Conservation (phyloP, 2,329 filamentous ascomycete genomes). For the Colletotrichum costaricense region DNA sequence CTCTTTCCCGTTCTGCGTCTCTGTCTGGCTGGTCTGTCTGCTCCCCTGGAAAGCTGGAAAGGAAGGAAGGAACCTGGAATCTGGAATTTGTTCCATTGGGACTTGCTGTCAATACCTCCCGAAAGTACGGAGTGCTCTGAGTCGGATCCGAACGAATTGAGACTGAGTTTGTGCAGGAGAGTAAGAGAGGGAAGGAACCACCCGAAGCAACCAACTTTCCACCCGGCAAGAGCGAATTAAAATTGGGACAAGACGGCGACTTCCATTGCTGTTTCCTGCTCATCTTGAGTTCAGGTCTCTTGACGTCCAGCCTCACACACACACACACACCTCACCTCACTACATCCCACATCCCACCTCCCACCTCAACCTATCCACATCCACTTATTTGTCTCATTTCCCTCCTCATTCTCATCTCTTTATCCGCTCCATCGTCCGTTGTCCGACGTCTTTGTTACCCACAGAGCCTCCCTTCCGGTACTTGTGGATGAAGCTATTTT, state of each 20-base stretch:
- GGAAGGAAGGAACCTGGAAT: neutral
- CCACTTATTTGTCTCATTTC: conserved; percentile 11
- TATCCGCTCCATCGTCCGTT: neutral
- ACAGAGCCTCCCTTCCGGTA: conserved; percentile 9
- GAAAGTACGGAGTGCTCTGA: neutral
- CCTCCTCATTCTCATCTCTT: conserved; percentile 18
- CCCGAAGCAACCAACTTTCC: neutral
- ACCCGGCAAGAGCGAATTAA: conserved; percentile 9
- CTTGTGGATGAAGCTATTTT: conserved; percentile 12
- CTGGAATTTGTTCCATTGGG: neutral
- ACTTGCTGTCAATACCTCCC: neutral
- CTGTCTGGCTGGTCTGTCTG: neutral
- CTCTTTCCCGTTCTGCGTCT: conserved; percentile 5
- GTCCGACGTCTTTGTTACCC: neutral
- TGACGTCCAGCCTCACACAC: conserved; percentile 4
- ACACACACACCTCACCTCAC: neutral
- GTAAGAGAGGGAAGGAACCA: neutral
- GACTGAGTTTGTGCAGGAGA: neutral
- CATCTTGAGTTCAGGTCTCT: neutral
- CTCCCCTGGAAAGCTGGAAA: neutral
- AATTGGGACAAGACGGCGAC: conserved; percentile 22
- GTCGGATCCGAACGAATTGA: neutral
- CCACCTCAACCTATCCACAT: conserved; percentile 11
- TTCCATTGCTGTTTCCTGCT: conserved; percentile 12
- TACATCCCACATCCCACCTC: neutral